Evolutionary conservation across 768 basidiomycete genomes (phyloP).

Genomic region (Lyophyllum shimeji): DNA sequence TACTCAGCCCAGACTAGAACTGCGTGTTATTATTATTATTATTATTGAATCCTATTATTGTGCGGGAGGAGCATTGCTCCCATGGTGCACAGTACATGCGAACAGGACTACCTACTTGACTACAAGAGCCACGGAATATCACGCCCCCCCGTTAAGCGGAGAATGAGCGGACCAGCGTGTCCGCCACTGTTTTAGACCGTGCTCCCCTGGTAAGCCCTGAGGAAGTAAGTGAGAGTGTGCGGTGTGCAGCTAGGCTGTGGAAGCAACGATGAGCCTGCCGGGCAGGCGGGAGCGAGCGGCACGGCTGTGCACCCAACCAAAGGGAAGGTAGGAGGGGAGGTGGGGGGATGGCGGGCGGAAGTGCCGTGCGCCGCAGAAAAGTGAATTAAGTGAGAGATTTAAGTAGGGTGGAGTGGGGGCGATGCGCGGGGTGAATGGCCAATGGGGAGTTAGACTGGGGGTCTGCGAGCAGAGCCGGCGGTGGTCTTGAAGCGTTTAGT

Average conservation of each 20-base stretch:
- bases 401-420: not conserved
- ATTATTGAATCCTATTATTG: not conserved
- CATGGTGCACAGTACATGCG: not conserved
- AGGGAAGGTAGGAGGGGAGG: not conserved
- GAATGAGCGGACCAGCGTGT: constrained; percentile 3
- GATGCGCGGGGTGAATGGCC: too few species aligned
- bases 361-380: not conserved
- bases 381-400: not conserved
- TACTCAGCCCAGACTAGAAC: too few species aligned
- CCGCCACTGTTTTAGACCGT: not conserved
- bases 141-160: constrained; percentile 1
- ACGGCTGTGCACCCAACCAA: not conserved
- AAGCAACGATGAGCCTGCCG: not conserved
- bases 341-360: not conserved
- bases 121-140: not conserved
- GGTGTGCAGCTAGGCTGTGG: not conserved
- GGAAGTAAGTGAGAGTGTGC: not conserved
- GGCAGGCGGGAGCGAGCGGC: not conserved
- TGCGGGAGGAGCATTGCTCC: not conserved
- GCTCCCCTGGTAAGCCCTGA: not conserved
- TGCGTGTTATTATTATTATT: too few species aligned
- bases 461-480: not conserved
- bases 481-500: constrained; percentile 5
- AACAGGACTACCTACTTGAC: not conserved
- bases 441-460: too few species aligned